Percentiles rank a stretch among this genome's conserved stretches.
Conservation (phyloP, 805 yeast species). For the Diddensiella transvaalensis region DNA sequence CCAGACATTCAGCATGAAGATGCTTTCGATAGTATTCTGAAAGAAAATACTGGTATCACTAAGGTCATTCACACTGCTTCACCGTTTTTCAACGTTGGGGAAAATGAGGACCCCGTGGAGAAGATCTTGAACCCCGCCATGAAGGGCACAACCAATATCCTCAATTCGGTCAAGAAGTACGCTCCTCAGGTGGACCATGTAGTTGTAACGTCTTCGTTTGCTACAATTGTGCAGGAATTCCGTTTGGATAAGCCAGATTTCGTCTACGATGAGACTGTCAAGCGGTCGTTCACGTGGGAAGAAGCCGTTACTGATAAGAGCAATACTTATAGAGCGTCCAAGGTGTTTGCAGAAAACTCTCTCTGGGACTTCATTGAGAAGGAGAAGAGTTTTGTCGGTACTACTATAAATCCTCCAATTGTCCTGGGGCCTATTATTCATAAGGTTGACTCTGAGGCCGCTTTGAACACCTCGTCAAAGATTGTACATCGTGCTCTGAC, state of each 20-base stretch:
- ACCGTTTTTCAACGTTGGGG: slow-evolving; percentile 33
- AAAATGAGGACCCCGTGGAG: slow-evolving; percentile 39
- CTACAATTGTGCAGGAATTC: slow-evolving; percentile 23
- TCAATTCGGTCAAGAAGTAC: slow-evolving; percentile 36
- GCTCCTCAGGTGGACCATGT: slow-evolving; percentile 43
- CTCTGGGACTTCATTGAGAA: slow-evolving; percentile 51
- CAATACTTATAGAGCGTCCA: slow-evolving; percentile 38
- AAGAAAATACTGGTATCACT: slow-evolving; percentile 36
- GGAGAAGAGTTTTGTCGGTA: slow-evolving; percentile 26
- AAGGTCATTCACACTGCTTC: slow-evolving; percentile 41
- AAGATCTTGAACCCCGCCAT: slow-evolving; percentile 47
- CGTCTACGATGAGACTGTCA: slow-evolving; percentile 28
- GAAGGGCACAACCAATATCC: slow-evolving; percentile 44
- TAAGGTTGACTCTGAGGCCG: slow-evolving; percentile 27
- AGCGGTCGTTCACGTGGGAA: slow-evolving; percentile 37
- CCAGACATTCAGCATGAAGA: slow-evolving; percentile 33
- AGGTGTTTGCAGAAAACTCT: slow-evolving; percentile 53
- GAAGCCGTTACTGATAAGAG: slow-evolving; percentile 15
- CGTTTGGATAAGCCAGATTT: slow-evolving; percentile 41
- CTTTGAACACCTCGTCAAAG: slow-evolving; percentile 10
- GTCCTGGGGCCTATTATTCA: slow-evolving; percentile 34
- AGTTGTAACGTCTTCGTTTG: slow-evolving; percentile 49
- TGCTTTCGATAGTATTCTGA: slow-evolving; percentile 49
- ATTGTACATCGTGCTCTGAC: slow-evolving; percentile 3
- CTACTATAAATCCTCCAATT: slow-evolving; percentile 32